A percentile compares a stretch with the other conserved stretches of the same genome.
phyloP scores from a whole-genome alignment of 2,329 filamentous ascomycete species.

The Calonectria honghensis region DNA sequence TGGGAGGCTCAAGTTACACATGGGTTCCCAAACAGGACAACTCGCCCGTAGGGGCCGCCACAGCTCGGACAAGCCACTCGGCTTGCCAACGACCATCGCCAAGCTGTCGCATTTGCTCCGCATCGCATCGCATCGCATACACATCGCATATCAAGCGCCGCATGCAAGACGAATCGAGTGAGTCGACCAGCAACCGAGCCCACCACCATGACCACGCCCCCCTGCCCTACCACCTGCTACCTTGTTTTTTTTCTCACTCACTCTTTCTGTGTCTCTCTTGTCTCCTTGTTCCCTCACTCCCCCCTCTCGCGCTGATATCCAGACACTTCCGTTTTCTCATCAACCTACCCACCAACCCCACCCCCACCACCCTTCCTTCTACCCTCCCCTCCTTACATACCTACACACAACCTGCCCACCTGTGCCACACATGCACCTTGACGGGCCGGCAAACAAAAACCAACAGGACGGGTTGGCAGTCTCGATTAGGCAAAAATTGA shows the following conservation, averaged over 20 bases:
- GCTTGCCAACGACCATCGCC: slow-evolving; percentile 42
- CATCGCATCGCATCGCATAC: slow-evolving; percentile 40
- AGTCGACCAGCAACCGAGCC: slow-evolving; percentile 19
- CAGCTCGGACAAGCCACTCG: slow-evolving; percentile 14
- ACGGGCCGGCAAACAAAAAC: slow-evolving; percentile 21
- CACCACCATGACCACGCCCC: slow-evolving; percentile 12
- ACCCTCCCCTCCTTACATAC: slow-evolving; percentile 2
- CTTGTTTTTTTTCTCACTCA: background rate
- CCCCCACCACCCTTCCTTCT: background rate
- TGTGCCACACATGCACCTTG: slow-evolving; percentile 26
- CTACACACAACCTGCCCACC: background rate
- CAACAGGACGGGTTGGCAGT: slow-evolving; percentile 12
- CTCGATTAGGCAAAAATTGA: slow-evolving; percentile 18
- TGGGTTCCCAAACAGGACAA: slow-evolving; percentile 23
- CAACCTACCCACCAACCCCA: background rate
- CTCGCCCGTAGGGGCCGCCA: slow-evolving; percentile 19
- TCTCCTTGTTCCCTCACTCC: slow-evolving; percentile 8
- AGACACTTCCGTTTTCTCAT: slow-evolving; percentile 5
- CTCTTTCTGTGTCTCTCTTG: slow-evolving; percentile 12
- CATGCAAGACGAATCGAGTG: slow-evolving; percentile 17
- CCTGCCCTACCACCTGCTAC: background rate
- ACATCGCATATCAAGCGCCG: slow-evolving; percentile 30
- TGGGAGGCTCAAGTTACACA: slow-evolving; percentile 10
- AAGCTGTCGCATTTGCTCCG: slow-evolving; percentile 41
- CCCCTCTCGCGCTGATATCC: background rate